Evolutionary conservation across 2,329 filamentous ascomycete genomes (phyloP).

Genomic region (Stemphylium beticola): DNA sequence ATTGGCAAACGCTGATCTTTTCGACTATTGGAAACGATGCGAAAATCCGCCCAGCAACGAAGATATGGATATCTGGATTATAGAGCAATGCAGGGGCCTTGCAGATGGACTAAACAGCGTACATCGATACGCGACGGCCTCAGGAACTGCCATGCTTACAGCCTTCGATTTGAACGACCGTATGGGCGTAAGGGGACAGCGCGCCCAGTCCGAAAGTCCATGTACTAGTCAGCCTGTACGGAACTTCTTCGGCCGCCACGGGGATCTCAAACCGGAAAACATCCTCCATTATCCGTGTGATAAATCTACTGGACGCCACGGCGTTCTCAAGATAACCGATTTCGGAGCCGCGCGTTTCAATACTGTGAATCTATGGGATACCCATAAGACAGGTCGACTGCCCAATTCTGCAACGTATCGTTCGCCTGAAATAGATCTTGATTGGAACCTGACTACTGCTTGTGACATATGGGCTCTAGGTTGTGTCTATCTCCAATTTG

Average conservation of each 20-base stretch:
- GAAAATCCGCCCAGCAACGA: not conserved
- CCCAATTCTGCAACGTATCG: constrained; percentile 41
- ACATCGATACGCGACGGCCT: constrained; percentile 4
- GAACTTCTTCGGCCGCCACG: constrained; percentile 38
- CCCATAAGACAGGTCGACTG: not conserved
- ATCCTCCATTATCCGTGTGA: constrained; percentile 39
- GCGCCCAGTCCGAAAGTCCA: not conserved
- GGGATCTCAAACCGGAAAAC: constrained; percentile 48
- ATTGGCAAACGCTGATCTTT: constrained; percentile 14
- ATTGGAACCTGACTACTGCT: constrained; percentile 22
- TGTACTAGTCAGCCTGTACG: not conserved
- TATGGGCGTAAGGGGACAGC: not conserved
- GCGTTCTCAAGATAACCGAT: constrained; percentile 42
- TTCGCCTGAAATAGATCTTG: constrained; percentile 47
- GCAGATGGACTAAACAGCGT: constrained; percentile 7
- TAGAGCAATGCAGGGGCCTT: constrained; percentile 11
- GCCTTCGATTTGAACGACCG: not conserved
- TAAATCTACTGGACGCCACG: not conserved
- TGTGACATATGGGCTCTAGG: constrained; percentile 48
- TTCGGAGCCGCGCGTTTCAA: constrained; percentile 29
- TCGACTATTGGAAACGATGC: not conserved
- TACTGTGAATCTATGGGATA: constrained; percentile 2
- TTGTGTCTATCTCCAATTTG: constrained; percentile 39
- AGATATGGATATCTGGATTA: not conserved
- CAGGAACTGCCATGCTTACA: not conserved